Base-by-base conservation (phyloP, 768 basidiomycete species). In the Gymnopilus dilepis region DNA sequence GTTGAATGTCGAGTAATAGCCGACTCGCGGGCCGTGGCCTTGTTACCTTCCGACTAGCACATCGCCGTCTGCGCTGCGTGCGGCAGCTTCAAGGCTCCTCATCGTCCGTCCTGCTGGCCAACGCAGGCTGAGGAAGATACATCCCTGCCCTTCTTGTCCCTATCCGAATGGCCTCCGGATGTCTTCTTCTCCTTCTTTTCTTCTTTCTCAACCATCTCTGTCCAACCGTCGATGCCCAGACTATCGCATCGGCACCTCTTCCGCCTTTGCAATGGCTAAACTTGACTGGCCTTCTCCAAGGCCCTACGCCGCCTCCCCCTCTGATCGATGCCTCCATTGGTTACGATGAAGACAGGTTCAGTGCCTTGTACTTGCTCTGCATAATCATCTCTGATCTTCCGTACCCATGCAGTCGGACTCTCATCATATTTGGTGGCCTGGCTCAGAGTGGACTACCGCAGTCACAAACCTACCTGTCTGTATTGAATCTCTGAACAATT, bases 211-310 rank as follows among this genome's bases (percentile, higher is more conserved):
- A 68, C 66, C 63, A 71, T 64, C 59, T 66, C 60, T 41, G 63
- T 67, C 64, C 58, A 56, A 30, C 68, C 55, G 67, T 69, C 67
- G 59, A 65, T 59, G 78, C 84, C 54, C 84, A 85, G 67, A 73
- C 78, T 55, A 82, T 86, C 56, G 82, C 87, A 1, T 73, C 66
- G 63, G 82, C 80, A 37, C 78, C 86, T 4, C 76, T 88, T 6
- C 88, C 88, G 24, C 87, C 87, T 40, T 77, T 90, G 4, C 87
- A 91, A 74, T 90, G 87, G 92, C 84, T 94, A 71, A 90, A 91
- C 72, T 76, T 93, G 66, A 83, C 88, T 4, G 62, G 65, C 65
- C 76, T 86, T 55, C 76, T 90, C 42, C 75, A 74, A 30, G 89
- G 90, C 31, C 71, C 87, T 1, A 58, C 83, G 4, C 73, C 77